Percentiles rank a stretch among this genome's conserved stretches.
Conservation (phyloP, 306 rosid genomes). For the Citrullus amarus region DNA sequence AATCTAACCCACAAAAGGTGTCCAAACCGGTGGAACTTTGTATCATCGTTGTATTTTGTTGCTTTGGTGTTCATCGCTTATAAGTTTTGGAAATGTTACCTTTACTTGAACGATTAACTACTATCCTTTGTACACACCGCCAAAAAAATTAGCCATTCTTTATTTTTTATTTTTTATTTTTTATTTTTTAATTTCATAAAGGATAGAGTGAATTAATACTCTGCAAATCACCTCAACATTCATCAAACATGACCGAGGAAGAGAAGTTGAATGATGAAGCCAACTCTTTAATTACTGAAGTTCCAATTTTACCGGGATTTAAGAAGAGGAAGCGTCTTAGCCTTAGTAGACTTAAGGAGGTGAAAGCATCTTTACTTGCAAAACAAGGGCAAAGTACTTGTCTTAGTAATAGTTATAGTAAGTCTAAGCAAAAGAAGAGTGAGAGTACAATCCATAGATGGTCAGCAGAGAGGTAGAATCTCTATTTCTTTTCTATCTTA, state of each 20-base stretch:
- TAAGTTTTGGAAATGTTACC: neutral
- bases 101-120: neutral
- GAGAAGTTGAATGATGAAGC: slow-evolving; percentile 31
- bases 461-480: slow-evolving; percentile 48
- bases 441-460: slow-evolving; percentile 38
- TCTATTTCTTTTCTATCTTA: neutral
- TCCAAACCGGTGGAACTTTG: no score
- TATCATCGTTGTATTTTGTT: neutral
- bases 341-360: slow-evolving; percentile 36
- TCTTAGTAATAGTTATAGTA: slow-evolving; percentile 7
- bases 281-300: slow-evolving; percentile 23
- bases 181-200: neutral
- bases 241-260: slow-evolving; percentile 16
- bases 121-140: no score
- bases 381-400: slow-evolving; percentile 10
- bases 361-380: slow-evolving; percentile 25
- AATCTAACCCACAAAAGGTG: neutral
- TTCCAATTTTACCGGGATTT: slow-evolving; percentile 19
- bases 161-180: no score
- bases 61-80: neutral
- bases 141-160: no score
- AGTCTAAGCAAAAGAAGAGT: slow-evolving; percentile 24
- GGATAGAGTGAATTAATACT: neutral
- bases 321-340: slow-evolving; percentile 40
- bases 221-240: slow-evolving; percentile 17